These are phyloP conservation scores for Tilletia indica DNA, from an alignment of 1,284 basidiomycete genomes.

Conservation along the genomic window DNA sequence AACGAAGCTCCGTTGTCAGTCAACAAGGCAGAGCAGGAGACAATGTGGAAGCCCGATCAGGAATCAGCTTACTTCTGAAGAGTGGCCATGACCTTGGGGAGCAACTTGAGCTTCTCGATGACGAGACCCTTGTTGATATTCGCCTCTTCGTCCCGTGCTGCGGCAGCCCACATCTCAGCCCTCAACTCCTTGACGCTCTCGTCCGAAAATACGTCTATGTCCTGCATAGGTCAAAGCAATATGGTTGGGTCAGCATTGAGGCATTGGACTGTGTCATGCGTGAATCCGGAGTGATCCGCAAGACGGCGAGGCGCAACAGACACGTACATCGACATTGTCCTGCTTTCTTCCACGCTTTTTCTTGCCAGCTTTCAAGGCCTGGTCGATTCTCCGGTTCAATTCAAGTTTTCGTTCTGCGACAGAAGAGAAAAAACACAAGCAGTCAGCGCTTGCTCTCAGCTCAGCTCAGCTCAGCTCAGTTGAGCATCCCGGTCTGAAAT, in stretches of 20 bases:
- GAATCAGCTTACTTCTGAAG: slow-evolving; percentile 76
- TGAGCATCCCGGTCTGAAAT: too few relatives aligned
- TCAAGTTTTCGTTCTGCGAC: slow-evolving; percentile 61
- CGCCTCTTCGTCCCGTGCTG: slow-evolving; percentile 77
- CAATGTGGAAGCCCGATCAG: slow-evolving; percentile 60
- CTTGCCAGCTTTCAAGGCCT: slow-evolving; percentile 78
- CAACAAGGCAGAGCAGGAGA: neutral
- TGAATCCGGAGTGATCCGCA: too few relatives aligned
- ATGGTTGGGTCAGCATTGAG: slow-evolving; percentile 12
- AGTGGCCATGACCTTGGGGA: slow-evolving; percentile 86
- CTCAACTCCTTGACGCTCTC: slow-evolving; percentile 82
- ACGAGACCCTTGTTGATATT: slow-evolving; percentile 83
- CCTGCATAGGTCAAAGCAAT: slow-evolving; percentile 9
- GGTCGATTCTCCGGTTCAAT: slow-evolving; percentile 73
- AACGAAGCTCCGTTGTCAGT: neutral
- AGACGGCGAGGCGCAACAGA: slow-evolving; percentile 10
- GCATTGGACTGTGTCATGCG: too few relatives aligned
- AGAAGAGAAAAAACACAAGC: neutral
- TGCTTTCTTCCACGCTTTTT: slow-evolving; percentile 69
- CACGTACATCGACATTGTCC: slow-evolving; percentile 60
- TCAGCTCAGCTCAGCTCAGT: too few relatives aligned
- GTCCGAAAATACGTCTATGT: slow-evolving; percentile 80
- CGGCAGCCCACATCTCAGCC: slow-evolving; percentile 81
- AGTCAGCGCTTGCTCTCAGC: neutral
- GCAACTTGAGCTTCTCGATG: slow-evolving; percentile 76